These are phyloP conservation scores for Rosa persica DNA, from an alignment of 306 rosid genomes.

Conservation along the genomic window DNA sequence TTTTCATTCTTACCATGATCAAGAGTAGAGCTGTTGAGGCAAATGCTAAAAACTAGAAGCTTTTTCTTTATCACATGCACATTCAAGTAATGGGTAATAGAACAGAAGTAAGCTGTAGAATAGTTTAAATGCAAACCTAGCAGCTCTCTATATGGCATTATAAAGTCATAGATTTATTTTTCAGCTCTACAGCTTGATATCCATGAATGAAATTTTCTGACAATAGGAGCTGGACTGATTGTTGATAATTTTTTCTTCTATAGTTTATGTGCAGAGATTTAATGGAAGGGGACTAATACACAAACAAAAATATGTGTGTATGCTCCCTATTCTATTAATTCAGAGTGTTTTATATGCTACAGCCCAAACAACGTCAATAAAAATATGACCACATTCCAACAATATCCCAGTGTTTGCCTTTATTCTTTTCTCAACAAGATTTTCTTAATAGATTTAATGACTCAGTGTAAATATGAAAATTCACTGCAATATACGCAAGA, in stretches of 20 bases:
- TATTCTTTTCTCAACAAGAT: background rate
- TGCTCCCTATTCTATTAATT: too few species aligned
- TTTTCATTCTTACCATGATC: background rate
- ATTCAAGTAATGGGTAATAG: background rate
- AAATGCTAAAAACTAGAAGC: background rate
- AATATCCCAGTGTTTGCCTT: background rate
- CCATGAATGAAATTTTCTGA: background rate
- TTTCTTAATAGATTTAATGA: background rate
- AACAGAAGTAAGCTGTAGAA: background rate
- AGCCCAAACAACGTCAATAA: background rate
- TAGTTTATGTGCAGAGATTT: background rate
- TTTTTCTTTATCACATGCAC: background rate
- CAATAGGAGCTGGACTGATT: background rate
- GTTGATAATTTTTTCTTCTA: background rate
- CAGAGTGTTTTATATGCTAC: background rate
- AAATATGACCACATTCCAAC: background rate
- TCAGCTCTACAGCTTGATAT: background rate
- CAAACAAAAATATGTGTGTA: background rate
- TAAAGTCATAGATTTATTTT: background rate
- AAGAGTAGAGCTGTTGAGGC: background rate
- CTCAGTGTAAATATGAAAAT: background rate
- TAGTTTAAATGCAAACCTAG: background rate
- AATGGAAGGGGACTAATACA: background rate
- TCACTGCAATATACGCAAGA: background rate
- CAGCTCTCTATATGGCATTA: background rate